Base-by-base conservation (phyloP, 495 filamentous ascomycete genomes). In the Sphaerosporella brunnea region DNA sequence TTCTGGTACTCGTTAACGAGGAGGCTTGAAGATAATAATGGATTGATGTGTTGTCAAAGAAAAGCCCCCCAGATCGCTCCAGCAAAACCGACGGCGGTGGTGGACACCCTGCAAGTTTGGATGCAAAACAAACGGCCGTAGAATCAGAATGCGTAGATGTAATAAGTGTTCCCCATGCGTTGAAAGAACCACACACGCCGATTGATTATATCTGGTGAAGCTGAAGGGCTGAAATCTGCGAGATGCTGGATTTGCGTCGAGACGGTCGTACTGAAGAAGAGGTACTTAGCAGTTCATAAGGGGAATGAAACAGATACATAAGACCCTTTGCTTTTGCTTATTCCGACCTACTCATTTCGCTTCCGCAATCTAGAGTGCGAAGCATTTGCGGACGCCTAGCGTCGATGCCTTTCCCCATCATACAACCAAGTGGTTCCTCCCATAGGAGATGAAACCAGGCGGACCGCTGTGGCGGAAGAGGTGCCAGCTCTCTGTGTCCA, bases 21-120 rank as follows among this genome's bases (percentile, higher is more conserved):
- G 18, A 39, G 36, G 40, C 23, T 25, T 23, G 15, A 21, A n/a
- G n/a, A n/a, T n/a, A 26, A 43, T 10, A 19, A 10, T 5, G 40
- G 8, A 21, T 8, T 43, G 40, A 43, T 43, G 40, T 21, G 40
- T 43, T 43, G 40, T 43, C 40, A 43, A 43, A 10, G 16, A 24
- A 19, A n/a, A n/a, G n/a, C n/a, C n/a, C 4, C 40, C 16, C 40
- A 10, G 11, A 16, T 10, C 23, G 11, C 20, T 26, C 20, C 5
- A 5, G 36, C 8, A 25, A 4, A 43, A 23, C 7, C 40, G 19
- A 23, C 40, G 7, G 15, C 8, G 18, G 20, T 16, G 40, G 7
- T 9, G 16, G 40, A 25, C 25, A 43, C 25, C 40, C 40, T 13
- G 23, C 16, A 43, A 23, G 16, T 23, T n/a, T n/a, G n/a, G n/a